Percentiles rank a stretch among this genome's conserved stretches.
Conservation (phyloP, 495 filamentous ascomycete species). For the Talaromyces borbonicus region DNA sequence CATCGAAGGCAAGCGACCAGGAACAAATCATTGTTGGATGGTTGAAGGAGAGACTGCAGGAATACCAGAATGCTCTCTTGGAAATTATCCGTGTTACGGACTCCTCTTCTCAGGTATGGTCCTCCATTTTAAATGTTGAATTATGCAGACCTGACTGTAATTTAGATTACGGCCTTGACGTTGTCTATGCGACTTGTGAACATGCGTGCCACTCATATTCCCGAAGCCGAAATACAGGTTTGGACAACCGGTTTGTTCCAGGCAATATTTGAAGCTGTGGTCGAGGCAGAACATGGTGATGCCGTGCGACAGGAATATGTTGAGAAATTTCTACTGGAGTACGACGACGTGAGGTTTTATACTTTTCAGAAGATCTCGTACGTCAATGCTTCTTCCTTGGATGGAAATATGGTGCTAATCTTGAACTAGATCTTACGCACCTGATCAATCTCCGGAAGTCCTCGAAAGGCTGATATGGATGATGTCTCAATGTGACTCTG, state of each 20-base stretch:
- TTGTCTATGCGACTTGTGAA: slow-evolving; percentile 78
- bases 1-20: slow-evolving; percentile 52
- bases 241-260: slow-evolving; percentile 57
- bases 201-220: slow-evolving; percentile 55
- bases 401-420: background rate
- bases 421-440: slow-evolving; percentile 14
- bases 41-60: slow-evolving; percentile 62
- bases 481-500: slow-evolving; percentile 53
- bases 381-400: slow-evolving; percentile 16
- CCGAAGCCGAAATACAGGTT: slow-evolving; percentile 46
- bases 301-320: slow-evolving; percentile 58
- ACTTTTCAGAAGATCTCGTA: slow-evolving; percentile 65
- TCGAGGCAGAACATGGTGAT: slow-evolving; percentile 46
- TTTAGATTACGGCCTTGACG: slow-evolving; percentile 53
- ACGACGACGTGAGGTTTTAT: slow-evolving; percentile 77
- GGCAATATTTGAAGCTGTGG: slow-evolving; percentile 49
- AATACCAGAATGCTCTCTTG: slow-evolving; percentile 53
- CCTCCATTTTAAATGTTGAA: slow-evolving; percentile 6
- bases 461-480: slow-evolving; percentile 52
- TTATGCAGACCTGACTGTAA: slow-evolving; percentile 9
- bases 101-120: slow-evolving; percentile 30
- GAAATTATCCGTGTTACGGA: slow-evolving; percentile 45
- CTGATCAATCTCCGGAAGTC: slow-evolving; percentile 22
- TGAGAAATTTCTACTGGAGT: slow-evolving; percentile 64
- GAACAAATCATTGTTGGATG: slow-evolving; percentile 67